phyloP scores from a whole-genome alignment of 441 rosid species.

The Gossypium schwendimanii region DNA sequence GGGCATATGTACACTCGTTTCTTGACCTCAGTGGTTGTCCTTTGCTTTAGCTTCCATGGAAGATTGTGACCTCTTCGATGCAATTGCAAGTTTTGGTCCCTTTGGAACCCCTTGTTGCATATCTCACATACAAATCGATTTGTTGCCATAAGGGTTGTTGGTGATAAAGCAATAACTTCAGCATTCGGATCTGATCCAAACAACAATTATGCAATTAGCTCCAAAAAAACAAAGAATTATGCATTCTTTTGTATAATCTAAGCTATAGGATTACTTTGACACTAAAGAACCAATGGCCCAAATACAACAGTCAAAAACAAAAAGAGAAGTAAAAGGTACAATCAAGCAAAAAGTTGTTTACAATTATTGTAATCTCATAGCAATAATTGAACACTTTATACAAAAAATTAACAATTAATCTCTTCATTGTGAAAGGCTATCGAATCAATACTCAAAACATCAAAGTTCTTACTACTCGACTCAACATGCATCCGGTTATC shows the following conservation, averaged over 20 bases:
- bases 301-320: conserved; percentile 13
- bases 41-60: conserved; percentile 89
- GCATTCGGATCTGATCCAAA: conserved; percentile 68
- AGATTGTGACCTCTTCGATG: conserved; percentile 87
- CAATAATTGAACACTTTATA: conserved; percentile 36
- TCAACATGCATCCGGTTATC: too few relatives aligned
- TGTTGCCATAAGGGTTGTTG: conserved; percentile 76
- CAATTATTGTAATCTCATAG: conserved; percentile 34
- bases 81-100: conserved; percentile 92
- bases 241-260: too few relatives aligned
- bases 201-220: not conserved
- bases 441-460: not conserved
- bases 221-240: too few relatives aligned
- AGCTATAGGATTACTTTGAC: not conserved
- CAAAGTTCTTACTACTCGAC: too few relatives aligned
- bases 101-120: conserved; percentile 88
- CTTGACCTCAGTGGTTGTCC: conserved; percentile 68
- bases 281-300: not conserved
- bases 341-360: conserved; percentile 21
- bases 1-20: conserved; percentile 89
- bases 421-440: not conserved
- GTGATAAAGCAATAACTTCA: conserved; percentile 81
- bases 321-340: conserved; percentile 15
- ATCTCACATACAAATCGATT: conserved; percentile 90
- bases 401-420: not conserved